Conservation (phyloP, 345 rosid genomes). For the Salix brachista region DNA sequence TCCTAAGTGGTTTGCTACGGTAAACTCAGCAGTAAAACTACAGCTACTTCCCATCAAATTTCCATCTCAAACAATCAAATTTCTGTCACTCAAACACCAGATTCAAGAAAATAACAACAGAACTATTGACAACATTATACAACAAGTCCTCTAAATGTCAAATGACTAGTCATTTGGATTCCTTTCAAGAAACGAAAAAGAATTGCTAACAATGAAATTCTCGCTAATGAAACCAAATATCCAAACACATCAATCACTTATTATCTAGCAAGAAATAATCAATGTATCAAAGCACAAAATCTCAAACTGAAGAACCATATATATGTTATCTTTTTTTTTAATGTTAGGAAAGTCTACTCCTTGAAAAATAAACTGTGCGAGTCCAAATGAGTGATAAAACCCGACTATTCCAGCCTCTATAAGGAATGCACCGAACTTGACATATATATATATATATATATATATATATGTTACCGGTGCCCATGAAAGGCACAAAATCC, state of each 20-base stretch:
- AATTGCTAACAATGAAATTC: background rate
- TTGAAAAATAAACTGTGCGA: too few species aligned
- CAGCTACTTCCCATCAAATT: background rate
- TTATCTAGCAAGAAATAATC: background rate
- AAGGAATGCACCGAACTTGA: too few species aligned
- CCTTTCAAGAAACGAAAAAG: background rate
- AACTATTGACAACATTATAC: background rate
- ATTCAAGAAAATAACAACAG: background rate
- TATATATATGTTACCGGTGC: slow-evolving; percentile 53
- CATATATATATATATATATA: background rate
- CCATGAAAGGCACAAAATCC: slow-evolving; percentile 89
- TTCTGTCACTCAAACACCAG: background rate
- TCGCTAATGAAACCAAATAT: background rate
- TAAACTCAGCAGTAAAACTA: background rate
- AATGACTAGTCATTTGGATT: background rate
- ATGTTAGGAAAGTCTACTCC: too few species aligned
- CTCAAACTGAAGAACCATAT: background rate
- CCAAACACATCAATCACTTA: background rate
- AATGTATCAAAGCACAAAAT: background rate
- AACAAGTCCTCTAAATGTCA: background rate
- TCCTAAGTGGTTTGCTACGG: slow-evolving; percentile 80
- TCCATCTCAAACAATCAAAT: background rate
- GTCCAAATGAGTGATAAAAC: too few species aligned
- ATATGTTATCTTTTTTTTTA: too few species aligned
- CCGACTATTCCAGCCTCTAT: too few species aligned